These are phyloP conservation scores for Exidia glandulosa DNA, from an alignment of 768 basidiomycete species.

Conservation along the genomic window DNA sequence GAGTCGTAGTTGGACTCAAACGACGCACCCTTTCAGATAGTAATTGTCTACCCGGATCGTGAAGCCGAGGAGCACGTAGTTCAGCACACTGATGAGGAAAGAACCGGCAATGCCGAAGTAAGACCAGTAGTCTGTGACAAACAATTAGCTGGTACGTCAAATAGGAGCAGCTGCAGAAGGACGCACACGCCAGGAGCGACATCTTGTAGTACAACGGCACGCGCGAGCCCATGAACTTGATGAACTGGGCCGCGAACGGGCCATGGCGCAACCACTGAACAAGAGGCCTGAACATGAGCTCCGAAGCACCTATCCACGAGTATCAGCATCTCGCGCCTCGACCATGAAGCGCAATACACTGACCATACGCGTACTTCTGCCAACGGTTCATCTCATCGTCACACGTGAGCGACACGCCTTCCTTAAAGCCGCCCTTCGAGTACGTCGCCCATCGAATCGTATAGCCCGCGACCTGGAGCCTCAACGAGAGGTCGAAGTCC, in stretches of 20 bases:
- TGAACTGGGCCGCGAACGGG: constrained; percentile 17
- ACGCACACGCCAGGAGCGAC: neutral
- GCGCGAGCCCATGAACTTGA: constrained; percentile 2
- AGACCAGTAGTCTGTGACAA: constrained; percentile 1
- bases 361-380: constrained; percentile 20
- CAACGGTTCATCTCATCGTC: constrained; percentile 32
- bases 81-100: constrained; percentile 15
- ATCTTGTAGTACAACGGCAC: constrained; percentile 6
- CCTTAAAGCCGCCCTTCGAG: constrained; percentile 25
- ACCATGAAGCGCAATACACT: neutral
- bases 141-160: neutral
- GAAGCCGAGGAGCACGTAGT: constrained; percentile 20
- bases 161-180: neutral
- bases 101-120: constrained; percentile 15
- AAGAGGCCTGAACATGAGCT: constrained; percentile 26
- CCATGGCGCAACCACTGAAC: constrained; percentile 20
- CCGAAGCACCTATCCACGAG: constrained; percentile 12
- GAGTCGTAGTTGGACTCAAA: neutral
- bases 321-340: neutral
- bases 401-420: constrained; percentile 28
- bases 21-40: constrained; percentile 2
- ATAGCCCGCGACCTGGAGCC: constrained; percentile 34
- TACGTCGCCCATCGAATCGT: constrained; percentile 20
- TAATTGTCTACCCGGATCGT: constrained; percentile 12
- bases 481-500: constrained; percentile 71